These are phyloP conservation scores for Wickerhamiella lipophila DNA, from an alignment of 805 yeast genomes.

Conservation along the genomic window DNA sequence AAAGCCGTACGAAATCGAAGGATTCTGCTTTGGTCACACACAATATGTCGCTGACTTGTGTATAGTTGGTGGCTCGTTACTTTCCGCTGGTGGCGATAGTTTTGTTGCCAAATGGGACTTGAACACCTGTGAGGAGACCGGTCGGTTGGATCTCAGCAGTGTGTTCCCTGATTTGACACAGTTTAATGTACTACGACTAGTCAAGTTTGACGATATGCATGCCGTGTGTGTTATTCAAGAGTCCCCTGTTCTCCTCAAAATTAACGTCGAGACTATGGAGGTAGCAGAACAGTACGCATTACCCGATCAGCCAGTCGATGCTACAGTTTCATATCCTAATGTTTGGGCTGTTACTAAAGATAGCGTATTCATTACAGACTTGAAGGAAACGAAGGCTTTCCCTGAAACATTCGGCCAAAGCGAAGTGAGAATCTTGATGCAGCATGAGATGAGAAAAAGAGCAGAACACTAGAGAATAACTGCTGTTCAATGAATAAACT, in stretches of 20 bases:
- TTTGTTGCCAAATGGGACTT: constrained; percentile 69
- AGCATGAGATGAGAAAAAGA: constrained; percentile 13
- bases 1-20: constrained; percentile 59
- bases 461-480: constrained; percentile 10
- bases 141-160: constrained; percentile 38
- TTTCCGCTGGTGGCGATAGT: constrained; percentile 90
- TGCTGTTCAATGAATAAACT: too few species aligned
- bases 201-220: neutral
- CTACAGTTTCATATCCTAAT: constrained; percentile 12
- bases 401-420: constrained; percentile 5
- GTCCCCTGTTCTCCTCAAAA: constrained; percentile 11
- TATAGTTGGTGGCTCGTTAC: constrained; percentile 45
- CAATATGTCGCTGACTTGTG: constrained; percentile 62
- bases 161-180: constrained; percentile 25
- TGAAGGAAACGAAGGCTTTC: neutral
- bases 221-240: constrained; percentile 16
- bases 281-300: constrained; percentile 6
- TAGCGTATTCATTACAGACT: neutral
- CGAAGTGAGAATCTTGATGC: constrained; percentile 9
- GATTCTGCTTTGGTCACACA: constrained; percentile 75
- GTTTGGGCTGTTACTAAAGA: constrained; percentile 9
- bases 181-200: constrained; percentile 15
- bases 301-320: constrained; percentile 11
- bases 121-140: constrained; percentile 40
- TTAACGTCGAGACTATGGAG: constrained; percentile 10